phyloP scores from a whole-genome alignment of 2,329 filamentous ascomycete genomes.

The Hypoxylon sp. region DNA sequence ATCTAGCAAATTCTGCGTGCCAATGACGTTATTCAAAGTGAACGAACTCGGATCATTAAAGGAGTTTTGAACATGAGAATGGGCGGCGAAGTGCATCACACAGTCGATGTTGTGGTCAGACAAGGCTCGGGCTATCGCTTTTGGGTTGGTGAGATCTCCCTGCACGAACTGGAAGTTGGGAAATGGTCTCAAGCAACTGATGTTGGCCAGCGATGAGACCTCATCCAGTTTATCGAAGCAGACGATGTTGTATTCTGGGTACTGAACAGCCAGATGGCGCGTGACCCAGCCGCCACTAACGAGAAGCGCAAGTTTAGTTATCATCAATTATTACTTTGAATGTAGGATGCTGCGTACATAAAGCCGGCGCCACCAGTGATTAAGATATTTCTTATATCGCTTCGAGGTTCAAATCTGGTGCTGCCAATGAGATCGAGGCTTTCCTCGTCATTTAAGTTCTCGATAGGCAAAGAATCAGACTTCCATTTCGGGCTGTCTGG shows the following conservation, averaged over 20 bases:
- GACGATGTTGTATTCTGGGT: background rate
- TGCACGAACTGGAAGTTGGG: background rate
- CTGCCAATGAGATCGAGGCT: background rate
- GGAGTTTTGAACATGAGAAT: slow-evolving; percentile 3
- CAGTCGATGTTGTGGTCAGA: slow-evolving; percentile 1
- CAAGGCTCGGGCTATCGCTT: background rate
- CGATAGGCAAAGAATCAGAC: background rate
- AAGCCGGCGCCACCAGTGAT: slow-evolving; percentile 1
- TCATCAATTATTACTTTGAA: background rate
- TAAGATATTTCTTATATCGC: background rate
- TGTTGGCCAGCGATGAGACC: background rate
- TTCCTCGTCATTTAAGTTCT: background rate
- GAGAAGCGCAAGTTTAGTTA: background rate
- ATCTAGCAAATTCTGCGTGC: background rate
- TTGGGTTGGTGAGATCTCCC: background rate
- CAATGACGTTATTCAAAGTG: background rate
- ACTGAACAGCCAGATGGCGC: background rate
- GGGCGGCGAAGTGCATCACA: slow-evolving; percentile 1
- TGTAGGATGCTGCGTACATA: background rate
- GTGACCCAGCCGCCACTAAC: slow-evolving; percentile 5
- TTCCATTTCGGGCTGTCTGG: slow-evolving; percentile 2
- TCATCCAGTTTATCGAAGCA: slow-evolving; percentile 1
- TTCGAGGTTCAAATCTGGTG: background rate
- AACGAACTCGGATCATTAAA: slow-evolving; percentile 1
- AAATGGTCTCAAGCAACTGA: background rate